Conservation (phyloP, 139 green algal species). For the Asterochloris sp. region DNA sequence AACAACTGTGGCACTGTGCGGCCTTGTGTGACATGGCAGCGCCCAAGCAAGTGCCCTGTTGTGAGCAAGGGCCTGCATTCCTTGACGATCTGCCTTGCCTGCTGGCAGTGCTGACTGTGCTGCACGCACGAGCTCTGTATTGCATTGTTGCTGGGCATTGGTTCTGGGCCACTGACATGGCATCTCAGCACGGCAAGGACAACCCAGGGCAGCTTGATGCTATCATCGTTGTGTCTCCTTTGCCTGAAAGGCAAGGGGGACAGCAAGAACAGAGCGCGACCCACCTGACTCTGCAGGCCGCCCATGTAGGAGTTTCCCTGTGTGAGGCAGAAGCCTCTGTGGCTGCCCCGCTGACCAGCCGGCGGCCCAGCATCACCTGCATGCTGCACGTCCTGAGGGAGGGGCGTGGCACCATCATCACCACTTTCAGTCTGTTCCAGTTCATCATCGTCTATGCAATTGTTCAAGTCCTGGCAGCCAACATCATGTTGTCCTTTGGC, state of each 20-base stretch:
- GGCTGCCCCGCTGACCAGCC: conserved; percentile 52
- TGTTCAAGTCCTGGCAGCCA: conserved; percentile 54
- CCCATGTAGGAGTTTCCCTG: conserved; percentile 56
- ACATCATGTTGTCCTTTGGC: conserved; percentile 62
- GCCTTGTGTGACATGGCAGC: not conserved
- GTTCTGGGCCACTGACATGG: not conserved
- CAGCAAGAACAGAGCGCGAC: not conserved
- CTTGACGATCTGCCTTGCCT: not conserved
- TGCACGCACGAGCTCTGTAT: no score
- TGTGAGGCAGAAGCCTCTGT: conserved; percentile 50
- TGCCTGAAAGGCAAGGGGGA: not conserved
- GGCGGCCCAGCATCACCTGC: conserved; percentile 49
- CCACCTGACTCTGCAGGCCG: conserved; percentile 7
- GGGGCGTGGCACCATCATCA: conserved; percentile 59
- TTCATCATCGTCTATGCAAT: conserved; percentile 72
- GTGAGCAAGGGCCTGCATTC: not conserved
- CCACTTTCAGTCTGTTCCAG: conserved; percentile 72
- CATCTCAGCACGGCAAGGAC: not conserved
- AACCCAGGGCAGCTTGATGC: not conserved
- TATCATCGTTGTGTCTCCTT: not conserved
- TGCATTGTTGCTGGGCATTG: no score
- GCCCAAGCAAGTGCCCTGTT: not conserved
- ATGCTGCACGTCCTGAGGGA: conserved; percentile 69
- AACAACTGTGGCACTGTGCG: no score
- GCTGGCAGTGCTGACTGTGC: no score